Evolutionary conservation across 768 basidiomycete genomes (phyloP), one percentile per base, ranked within the genome.

Genomic region (Mycena epipterygia): DNA sequence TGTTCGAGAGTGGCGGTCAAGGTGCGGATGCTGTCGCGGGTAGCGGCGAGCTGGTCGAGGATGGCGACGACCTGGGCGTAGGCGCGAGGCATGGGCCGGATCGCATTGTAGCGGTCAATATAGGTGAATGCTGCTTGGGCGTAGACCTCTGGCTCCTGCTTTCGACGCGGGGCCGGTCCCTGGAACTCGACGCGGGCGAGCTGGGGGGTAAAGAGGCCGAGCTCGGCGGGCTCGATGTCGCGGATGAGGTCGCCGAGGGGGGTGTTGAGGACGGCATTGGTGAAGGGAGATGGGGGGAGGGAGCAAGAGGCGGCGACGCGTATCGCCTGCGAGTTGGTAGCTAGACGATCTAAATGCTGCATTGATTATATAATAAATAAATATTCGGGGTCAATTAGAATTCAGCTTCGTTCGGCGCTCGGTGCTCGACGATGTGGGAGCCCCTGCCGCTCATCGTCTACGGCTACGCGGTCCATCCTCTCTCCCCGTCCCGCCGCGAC

Each of bases 391-490:
- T n/a, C n/a, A n/a, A 41, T 17, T 41, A 19, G 44, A 46, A 23
- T n/a, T 46, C 23, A 23, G 44, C 44, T 46, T n/a, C n/a, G 21
- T 8, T 23, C 11, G 44, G n/a, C 5, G 11, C n/a, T 46, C 5
- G 2, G 46, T 12, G 25, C 23, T 41, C 42, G 21, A n/a, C 21
- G 46, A 48, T 48, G 46, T 87, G 87, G 87, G 85, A 87, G 76
- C 87, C 87, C 21, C 76, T 88, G 37, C 87, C 86, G n/a, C 80
- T 87, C 76, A 87, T 67, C 75, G 88, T 95, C n/a, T 97, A 96
- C 79, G 96, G 96, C 52, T 96, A 96, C 83, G 95, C 94, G 30
- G 89, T 94, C 64, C 93, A 97, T 74, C 94, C 96, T 3, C 88
- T 96, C 49, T 86, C 89, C 1, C 93, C 92, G 2, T 90, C 90